Percentiles rank a stretch among this genome's conserved stretches.
phyloP scores from a whole-genome alignment of 2,329 filamentous ascomycete species.

The Salinomyces thailandicus region DNA sequence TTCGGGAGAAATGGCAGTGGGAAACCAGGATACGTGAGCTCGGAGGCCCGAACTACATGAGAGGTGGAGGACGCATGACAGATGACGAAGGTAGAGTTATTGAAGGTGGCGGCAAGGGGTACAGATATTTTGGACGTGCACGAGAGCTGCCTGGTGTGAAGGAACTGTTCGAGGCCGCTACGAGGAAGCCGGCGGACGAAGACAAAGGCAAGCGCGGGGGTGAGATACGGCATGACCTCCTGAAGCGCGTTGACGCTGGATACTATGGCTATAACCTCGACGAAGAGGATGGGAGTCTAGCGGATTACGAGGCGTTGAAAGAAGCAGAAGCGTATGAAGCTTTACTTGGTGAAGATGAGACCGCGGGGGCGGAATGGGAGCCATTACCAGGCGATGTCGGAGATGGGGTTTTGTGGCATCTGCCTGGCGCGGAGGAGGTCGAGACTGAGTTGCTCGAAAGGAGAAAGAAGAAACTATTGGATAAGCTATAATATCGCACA shows the following conservation, averaged over 20 bases:
- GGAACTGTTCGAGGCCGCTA: constrained; percentile 80
- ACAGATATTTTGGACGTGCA: constrained; percentile 87
- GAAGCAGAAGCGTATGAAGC: constrained; percentile 70
- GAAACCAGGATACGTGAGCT: constrained; percentile 91
- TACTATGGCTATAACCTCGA: constrained; percentile 94
- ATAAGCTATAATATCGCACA: constrained; percentile 66
- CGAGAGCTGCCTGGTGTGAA: constrained; percentile 88
- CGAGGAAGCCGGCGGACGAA: constrained; percentile 38
- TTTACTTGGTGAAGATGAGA: constrained; percentile 48
- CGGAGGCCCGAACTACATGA: constrained; percentile 96
- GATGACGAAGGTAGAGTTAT: constrained; percentile 48
- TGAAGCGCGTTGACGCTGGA: constrained; percentile 74
- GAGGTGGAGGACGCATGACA: constrained; percentile 44
- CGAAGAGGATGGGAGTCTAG: constrained; percentile 73
- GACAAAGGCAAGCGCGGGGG: constrained; percentile 46
- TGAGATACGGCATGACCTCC: constrained; percentile 54
- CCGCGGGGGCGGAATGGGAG: constrained; percentile 51
- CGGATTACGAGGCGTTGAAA: constrained; percentile 72
- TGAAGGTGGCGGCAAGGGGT: constrained; percentile 68
- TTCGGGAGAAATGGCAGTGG: constrained; percentile 99
- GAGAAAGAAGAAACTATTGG: constrained; percentile 69
- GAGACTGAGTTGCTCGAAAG: constrained; percentile 85
- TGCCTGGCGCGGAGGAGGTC: constrained; percentile 86
- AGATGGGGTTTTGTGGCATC: constrained; percentile 69
- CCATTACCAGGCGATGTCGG: constrained; percentile 76